Percentiles rank a stretch among this genome's conserved stretches.
Conservation (phyloP, 495 filamentous ascomycete genomes). For the Lasiosphaeria ovina region DNA sequence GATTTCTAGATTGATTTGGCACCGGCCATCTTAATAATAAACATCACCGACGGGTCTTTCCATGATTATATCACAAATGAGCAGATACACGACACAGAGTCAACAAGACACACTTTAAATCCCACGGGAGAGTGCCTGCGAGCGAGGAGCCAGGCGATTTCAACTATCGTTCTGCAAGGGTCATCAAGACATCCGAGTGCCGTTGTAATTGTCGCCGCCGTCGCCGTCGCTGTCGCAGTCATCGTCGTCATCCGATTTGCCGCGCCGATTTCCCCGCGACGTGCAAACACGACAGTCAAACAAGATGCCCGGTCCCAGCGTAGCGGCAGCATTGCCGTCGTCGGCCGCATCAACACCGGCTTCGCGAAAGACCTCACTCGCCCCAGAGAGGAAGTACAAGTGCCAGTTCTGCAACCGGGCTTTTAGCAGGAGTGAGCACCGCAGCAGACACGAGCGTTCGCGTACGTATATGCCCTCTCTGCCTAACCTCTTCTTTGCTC, state of each 20-base stretch:
- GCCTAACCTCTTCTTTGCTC: neutral
- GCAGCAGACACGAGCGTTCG: slow-evolving; percentile 94
- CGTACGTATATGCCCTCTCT: slow-evolving; percentile 65
- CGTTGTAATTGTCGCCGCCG: slow-evolving; percentile 35
- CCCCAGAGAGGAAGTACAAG: slow-evolving; percentile 96
- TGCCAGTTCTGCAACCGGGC: slow-evolving; percentile 98
- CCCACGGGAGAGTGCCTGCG: slow-evolving; percentile 53
- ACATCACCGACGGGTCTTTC: slow-evolving; percentile 31
- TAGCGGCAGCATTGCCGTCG: slow-evolving; percentile 52
- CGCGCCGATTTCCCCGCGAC: slow-evolving; percentile 25
- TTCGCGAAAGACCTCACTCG: slow-evolving; percentile 57
- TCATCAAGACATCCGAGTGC: slow-evolving; percentile 32
- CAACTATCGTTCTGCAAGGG: slow-evolving; percentile 52
- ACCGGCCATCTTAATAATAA: slow-evolving; percentile 24
- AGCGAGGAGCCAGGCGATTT: slow-evolving; percentile 50
- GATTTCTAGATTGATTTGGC: slow-evolving; percentile 23
- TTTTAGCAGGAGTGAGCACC: slow-evolving; percentile 95
- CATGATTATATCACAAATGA: slow-evolving; percentile 61
- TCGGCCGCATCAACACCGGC: slow-evolving; percentile 59
- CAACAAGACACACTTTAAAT: slow-evolving; percentile 61
- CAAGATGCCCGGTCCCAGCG: slow-evolving; percentile 66
- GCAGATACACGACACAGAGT: slow-evolving; percentile 47
- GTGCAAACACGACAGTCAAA: slow-evolving; percentile 41
- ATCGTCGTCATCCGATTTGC: slow-evolving; percentile 29
- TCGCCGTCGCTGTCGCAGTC: slow-evolving; percentile 30